Base-by-base conservation (phyloP, 2,329 filamentous ascomycete species). In the Magnaporthales sp. region DNA sequence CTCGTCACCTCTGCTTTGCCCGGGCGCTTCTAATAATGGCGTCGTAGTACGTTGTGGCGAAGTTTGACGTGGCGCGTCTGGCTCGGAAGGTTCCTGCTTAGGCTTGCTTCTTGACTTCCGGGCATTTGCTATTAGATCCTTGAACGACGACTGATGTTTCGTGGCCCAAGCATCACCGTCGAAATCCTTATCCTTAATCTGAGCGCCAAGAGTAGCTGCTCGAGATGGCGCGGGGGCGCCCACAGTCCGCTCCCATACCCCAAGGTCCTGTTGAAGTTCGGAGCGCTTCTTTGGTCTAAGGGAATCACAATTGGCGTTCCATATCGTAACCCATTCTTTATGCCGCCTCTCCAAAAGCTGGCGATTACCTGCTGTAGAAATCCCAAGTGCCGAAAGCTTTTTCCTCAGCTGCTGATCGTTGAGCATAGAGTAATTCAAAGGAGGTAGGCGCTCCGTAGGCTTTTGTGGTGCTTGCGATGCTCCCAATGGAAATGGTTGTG, bases 251-350 rank as follows among this genome's bases (percentile, higher is more conserved):
- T 99, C 95, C 94, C 95, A 98, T 1, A 86, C 78, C 26, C 94
- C 90, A 13, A 99, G 77, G 68, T 98, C 94, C 15, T 85, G 86
- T 19, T 96, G 77, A 4, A 99, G 77, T 67, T 95, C 89, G 7
- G 79, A 74, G 69, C 91, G 92, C 11, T 82, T 81, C 74, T 90
- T 91, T 0, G 92, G 92, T 1, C 81, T 80, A 46, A 85, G 85
- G 2, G 93, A 90, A 76, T 99, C 95, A 77, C 93, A 97, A 75
- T 99, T 99, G 11, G 96, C 91, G 76, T 99, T 99, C 90, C 92
- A 97, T 22, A 99, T 79, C 51, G 95, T 97, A 65, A 95, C 84
- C 93, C 93, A 99, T 77, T 99, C 95, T 27, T 86, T 91, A 73
- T 98, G 93, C 22, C 96, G 86, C 70, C 84, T 86, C 74, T 94